Base-by-base conservation (phyloP, 2,329 filamentous ascomycete species). In the Phialemonium atrogriseum region DNA sequence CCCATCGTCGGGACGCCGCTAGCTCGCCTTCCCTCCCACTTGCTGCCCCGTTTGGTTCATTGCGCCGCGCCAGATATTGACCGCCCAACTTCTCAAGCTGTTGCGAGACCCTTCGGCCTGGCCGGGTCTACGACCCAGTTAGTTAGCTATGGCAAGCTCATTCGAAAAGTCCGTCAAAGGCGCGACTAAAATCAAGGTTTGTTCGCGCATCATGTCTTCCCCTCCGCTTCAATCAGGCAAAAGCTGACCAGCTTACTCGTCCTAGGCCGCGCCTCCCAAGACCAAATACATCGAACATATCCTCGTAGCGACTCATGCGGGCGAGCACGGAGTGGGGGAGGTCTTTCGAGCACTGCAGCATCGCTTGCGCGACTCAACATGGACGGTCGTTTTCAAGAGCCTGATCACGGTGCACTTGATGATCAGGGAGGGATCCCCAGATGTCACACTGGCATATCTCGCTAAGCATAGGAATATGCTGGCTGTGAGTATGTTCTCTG, bases 151-250 rank as follows among this genome's bases (percentile, higher is more conserved):
- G 84, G 77, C 82, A 46, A 84, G 79, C 66, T 89, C 84, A 37
- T 96, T 96, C 57, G 91, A 98, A 70, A 98, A 96, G 72, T 94
- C 88, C 47, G 91, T 98, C 55, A 96, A 96, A 70, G 91, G 89
- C 64, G 89, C 85, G 49, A 96, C 89, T 51, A 96, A 96, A 70
- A 85, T 94, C 56, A 96, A 95, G 77, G 87, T 88, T 50, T 58
- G 58, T 45, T 20, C 25, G 25, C 31, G 7, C 39, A 18, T 4
- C 24, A 33, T 10, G 19, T 9, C 14, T 10, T 30, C 13, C 12
- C 13, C 21, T 17, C 13, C 3, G 13, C 7, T 16, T 20, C 18
- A 22, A 4, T 17, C 10, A 11, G 18, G 14, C 10, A 24, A 23
- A 22, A 38, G 30, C 34, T 44, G 34, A 43, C 34, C 9, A 24